phyloP scores from a whole-genome alignment of 371 early-diverging fungal genomes.

The Circinella minor region DNA sequence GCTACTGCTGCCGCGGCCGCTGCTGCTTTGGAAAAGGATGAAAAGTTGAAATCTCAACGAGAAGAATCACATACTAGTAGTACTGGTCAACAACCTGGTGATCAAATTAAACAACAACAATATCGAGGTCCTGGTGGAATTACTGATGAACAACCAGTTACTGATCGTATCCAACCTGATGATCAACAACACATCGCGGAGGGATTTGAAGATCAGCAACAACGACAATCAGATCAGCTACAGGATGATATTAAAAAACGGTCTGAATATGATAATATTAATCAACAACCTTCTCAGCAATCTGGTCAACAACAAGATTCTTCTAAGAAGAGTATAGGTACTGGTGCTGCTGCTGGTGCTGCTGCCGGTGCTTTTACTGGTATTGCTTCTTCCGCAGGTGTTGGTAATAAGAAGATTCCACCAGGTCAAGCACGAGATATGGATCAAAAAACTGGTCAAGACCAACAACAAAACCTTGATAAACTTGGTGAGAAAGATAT shows the following conservation, averaged over 20 bases:
- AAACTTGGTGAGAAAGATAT: too few species aligned
- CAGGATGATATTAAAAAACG: not conserved
- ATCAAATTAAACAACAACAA: not conserved
- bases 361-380: too few species aligned
- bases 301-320: not conserved
- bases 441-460: too few species aligned
- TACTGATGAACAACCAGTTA: not conserved
- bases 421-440: too few species aligned
- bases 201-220: not conserved
- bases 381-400: too few species aligned
- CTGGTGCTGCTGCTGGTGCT: too few species aligned
- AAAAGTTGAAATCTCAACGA: not conserved
- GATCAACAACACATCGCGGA: not conserved
- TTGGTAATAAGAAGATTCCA: too few species aligned
- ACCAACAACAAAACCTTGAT: too few species aligned
- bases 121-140: not conserved
- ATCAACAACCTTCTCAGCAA: not conserved
- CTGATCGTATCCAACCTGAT: not conserved
- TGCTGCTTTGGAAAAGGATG: conserved; percentile 25
- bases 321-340: too few species aligned
- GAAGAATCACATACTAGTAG: not conserved
- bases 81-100: not conserved
- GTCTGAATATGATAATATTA: not conserved
- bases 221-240: not conserved
- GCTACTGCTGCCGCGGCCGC: conserved; percentile 25